Conservation (phyloP, 139 green algal species). For the Coccomyxa sp. region DNA sequence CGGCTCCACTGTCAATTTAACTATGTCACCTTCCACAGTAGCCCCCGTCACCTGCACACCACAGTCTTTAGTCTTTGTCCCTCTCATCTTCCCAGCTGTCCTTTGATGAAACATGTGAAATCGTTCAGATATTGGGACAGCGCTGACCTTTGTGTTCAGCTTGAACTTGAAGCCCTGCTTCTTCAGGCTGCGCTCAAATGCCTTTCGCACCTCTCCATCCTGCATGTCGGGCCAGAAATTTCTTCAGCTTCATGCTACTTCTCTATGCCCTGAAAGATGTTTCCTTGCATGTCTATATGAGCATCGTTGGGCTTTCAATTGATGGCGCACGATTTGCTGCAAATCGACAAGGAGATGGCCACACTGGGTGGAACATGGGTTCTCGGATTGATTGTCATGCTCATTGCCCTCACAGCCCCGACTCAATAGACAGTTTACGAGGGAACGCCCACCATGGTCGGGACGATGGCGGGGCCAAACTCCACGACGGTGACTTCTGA, state of each 20-base stretch:
- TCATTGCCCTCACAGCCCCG: not conserved
- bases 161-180: slow-evolving; percentile 99
- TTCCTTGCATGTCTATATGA: not conserved
- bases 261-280: too few relatives aligned
- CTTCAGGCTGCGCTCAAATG: slow-evolving; percentile 84
- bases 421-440: not conserved
- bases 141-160: slow-evolving; percentile 77
- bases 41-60: slow-evolving; percentile 32
- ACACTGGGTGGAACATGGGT: too few relatives aligned
- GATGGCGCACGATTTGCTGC: too few relatives aligned
- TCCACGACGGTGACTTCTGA: slow-evolving; percentile 95
- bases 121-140: too few relatives aligned
- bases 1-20: slow-evolving; percentile 62
- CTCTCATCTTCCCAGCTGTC: not conserved
- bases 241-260: not conserved
- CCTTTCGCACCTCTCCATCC: slow-evolving; percentile 80
- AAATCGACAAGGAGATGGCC: too few relatives aligned
- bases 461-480: slow-evolving; percentile 87
- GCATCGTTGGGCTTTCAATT: not conserved
- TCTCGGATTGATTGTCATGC: too few relatives aligned
- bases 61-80: not conserved
- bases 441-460: slow-evolving; percentile 69
- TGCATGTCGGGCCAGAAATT: slow-evolving; percentile 15
- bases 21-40: slow-evolving; percentile 40
- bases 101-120: too few relatives aligned